A percentile compares a stretch with the other conserved stretches of the same genome.
These are phyloP conservation scores for Colletotrichum destructivum DNA, from an alignment of 2,329 filamentous ascomycete species.

Conservation along the genomic window DNA sequence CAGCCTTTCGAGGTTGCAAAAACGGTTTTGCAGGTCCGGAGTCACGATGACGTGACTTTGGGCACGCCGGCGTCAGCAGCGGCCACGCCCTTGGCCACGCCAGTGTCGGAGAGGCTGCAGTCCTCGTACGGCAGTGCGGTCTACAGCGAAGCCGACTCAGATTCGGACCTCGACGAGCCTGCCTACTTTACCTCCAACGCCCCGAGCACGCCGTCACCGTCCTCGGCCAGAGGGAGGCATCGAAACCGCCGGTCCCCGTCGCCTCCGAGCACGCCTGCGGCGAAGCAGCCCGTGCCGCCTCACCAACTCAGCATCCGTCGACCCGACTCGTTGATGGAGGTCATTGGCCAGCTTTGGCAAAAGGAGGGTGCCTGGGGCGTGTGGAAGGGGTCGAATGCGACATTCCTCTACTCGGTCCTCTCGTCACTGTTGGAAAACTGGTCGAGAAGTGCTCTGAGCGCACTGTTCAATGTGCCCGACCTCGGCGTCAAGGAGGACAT, in stretches of 20 bases:
- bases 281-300: slow-evolving; percentile 54
- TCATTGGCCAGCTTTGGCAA: slow-evolving; percentile 88
- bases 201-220: slow-evolving; percentile 69
- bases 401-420: slow-evolving; percentile 91
- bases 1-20: slow-evolving; percentile 99
- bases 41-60: slow-evolving; percentile 61
- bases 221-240: slow-evolving; percentile 54
- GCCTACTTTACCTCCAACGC: slow-evolving; percentile 84
- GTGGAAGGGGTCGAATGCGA: slow-evolving; percentile 94
- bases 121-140: slow-evolving; percentile 54
- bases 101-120: slow-evolving; percentile 48
- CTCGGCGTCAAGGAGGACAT: slow-evolving; percentile 81
- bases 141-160: slow-evolving; percentile 66
- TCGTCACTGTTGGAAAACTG: slow-evolving; percentile 92
- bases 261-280: slow-evolving; percentile 53
- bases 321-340: slow-evolving; percentile 86
- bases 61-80: slow-evolving; percentile 44
- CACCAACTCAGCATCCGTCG: slow-evolving; percentile 81
- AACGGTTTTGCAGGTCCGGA: slow-evolving; percentile 86
- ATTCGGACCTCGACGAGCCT: slow-evolving; percentile 83
- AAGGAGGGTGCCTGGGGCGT: slow-evolving; percentile 92
- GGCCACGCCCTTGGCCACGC: slow-evolving; percentile 48
- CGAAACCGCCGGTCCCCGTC: slow-evolving; percentile 50
- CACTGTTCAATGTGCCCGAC: slow-evolving; percentile 91
- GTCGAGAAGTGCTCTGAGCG: slow-evolving; percentile 90